phyloP scores from a whole-genome alignment of 257 asterid species.

The Nicotiana noctiflora region DNA sequence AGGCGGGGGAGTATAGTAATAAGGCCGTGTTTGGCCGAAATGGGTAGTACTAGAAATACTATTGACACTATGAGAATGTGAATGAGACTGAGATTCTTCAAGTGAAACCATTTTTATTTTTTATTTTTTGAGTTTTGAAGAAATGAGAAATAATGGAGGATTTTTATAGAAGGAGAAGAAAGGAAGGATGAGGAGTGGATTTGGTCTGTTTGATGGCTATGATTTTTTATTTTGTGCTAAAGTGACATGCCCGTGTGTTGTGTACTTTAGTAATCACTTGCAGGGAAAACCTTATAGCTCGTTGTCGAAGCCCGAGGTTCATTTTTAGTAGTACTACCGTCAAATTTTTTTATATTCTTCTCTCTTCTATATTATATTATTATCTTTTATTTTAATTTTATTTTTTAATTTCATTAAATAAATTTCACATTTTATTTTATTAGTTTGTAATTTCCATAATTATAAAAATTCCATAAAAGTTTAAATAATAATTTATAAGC shows the following conservation, averaged over 20 bases:
- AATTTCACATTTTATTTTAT: no score
- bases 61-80: constrained; percentile 19
- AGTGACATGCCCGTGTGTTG: not conserved
- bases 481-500: no score
- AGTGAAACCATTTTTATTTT: constrained; percentile 38
- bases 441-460: no score
- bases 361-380: no score
- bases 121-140: not conserved
- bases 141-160: constrained; percentile 24
- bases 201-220: not conserved
- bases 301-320: no score
- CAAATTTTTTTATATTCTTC: no score
- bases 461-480: no score
- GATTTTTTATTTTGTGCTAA: not conserved
- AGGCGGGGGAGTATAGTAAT: constrained; percentile 58
- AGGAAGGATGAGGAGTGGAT: not conserved
- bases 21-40: constrained; percentile 37
- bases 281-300: not conserved
- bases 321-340: no score
- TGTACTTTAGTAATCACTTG: not conserved
- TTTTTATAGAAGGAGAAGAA: constrained; percentile 17
- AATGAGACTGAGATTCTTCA: constrained; percentile 42
- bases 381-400: no score
- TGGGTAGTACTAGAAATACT: constrained; percentile 25
- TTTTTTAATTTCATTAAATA: no score